Evolutionary conservation across 805 yeast genomes (phyloP).

Genomic region (Candida piceae): DNA sequence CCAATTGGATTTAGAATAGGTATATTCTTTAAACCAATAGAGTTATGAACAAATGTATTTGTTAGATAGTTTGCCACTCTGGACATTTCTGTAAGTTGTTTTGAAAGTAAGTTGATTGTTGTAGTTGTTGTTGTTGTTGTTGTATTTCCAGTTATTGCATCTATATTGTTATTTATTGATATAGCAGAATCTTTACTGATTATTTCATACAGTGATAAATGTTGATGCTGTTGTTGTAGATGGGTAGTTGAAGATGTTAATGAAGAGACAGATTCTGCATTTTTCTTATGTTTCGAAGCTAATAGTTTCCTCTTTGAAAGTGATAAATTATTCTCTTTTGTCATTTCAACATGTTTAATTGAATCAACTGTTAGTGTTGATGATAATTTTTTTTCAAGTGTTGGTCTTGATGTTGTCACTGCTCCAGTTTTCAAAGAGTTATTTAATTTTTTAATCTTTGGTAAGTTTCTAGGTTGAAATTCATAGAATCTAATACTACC

Average conservation of each 20-base stretch:
- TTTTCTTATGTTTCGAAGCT: slow-evolving; percentile 8
- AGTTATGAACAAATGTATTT: slow-evolving; percentile 20
- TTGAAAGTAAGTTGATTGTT: slow-evolving; percentile 1
- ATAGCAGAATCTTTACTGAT: slow-evolving; percentile 22
- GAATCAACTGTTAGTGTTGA: slow-evolving; percentile 12
- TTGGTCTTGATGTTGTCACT: slow-evolving; percentile 7
- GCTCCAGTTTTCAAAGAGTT: slow-evolving; percentile 1
- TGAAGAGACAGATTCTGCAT: slow-evolving; percentile 27
- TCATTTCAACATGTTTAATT: too few relatives aligned
- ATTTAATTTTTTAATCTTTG: slow-evolving; percentile 27
- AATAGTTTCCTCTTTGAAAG: slow-evolving; percentile 12
- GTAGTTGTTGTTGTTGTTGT: slow-evolving; percentile 1
- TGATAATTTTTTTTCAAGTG: slow-evolving; percentile 11
- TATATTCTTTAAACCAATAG: slow-evolving; percentile 19
- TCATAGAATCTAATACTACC: slow-evolving; percentile 50
- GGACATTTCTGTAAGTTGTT: neutral
- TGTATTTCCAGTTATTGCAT: neutral
- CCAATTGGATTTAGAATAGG: slow-evolving; percentile 32
- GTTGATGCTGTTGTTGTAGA: slow-evolving; percentile 18
- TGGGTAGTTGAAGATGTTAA: slow-evolving; percentile 22
- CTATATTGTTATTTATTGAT: neutral
- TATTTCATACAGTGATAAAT: slow-evolving; percentile 22
- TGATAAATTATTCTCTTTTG: slow-evolving; percentile 2
- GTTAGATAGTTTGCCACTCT: neutral
- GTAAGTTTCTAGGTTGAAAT: slow-evolving; percentile 41